A percentile compares a stretch with the other conserved stretches of the same genome.
Conservation (phyloP, 2,329 filamentous ascomycete species). For the Didymella arachidicola region DNA sequence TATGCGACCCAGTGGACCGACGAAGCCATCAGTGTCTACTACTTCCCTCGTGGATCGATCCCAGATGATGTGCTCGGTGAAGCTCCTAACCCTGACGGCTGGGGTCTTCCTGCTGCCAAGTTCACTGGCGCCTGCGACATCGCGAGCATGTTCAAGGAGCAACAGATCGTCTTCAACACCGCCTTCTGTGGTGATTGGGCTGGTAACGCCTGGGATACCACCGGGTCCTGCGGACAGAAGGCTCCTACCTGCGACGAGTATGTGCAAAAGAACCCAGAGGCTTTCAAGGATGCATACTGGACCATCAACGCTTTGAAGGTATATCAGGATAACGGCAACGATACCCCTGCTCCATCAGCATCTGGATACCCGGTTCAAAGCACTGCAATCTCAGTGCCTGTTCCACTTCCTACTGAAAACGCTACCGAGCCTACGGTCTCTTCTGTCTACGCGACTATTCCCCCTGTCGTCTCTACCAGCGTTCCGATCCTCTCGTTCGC, state of each 20-base stretch:
- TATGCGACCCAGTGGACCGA: conserved; percentile 70
- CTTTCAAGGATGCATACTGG: conserved; percentile 80
- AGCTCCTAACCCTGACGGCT: conserved; percentile 70
- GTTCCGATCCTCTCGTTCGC: conserved; percentile 12
- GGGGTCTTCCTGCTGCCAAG: conserved; percentile 72
- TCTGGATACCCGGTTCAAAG: conserved; percentile 24
- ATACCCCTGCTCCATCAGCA: conserved; percentile 18
- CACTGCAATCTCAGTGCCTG: conserved; percentile 21
- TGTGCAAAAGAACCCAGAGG: conserved; percentile 73
- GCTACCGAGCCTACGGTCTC: conserved; percentile 13
- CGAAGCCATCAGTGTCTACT: conserved; percentile 77
- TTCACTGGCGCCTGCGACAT: conserved; percentile 78
- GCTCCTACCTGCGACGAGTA: conserved; percentile 74
- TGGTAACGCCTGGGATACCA: conserved; percentile 63
- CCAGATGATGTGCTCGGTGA: conserved; percentile 68
- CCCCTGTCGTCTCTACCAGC: conserved; percentile 12
- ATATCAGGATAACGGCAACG: conserved; percentile 42
- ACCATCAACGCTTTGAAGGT: conserved; percentile 61
- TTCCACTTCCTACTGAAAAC: conserved; percentile 23
- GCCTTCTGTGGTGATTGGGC: conserved; percentile 92
- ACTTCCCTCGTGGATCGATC: conserved; percentile 75
- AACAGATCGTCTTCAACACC: conserved; percentile 82
- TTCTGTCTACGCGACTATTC: conserved; percentile 16
- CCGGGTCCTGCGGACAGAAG: conserved; percentile 66
- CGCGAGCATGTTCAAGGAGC: conserved; percentile 70